phyloP scores from a whole-genome alignment of 164 flowering plant genomes.

The Vitis cinerea region DNA sequence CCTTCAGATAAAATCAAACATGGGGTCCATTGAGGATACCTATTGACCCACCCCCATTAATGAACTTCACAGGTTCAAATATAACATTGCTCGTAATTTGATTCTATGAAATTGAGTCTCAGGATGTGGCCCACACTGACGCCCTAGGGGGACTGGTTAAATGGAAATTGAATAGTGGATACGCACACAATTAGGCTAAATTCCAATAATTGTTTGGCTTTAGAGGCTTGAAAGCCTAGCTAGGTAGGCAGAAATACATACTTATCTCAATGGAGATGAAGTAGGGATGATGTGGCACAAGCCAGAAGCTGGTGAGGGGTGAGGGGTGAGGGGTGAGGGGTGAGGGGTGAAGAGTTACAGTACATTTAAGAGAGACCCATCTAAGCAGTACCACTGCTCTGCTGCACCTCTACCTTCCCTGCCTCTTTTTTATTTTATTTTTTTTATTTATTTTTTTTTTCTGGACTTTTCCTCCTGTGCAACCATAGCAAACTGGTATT shows the following conservation, averaged over 20 bases:
- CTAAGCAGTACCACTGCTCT: constrained; percentile 6
- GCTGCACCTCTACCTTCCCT: constrained; percentile 3
- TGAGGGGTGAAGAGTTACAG: neutral
- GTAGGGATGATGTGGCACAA: no score
- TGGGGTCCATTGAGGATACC: constrained; percentile 5
- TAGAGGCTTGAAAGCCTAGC: neutral
- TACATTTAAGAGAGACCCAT: constrained; percentile 23
- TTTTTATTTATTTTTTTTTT: constrained; percentile 4
- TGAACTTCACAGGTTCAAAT: constrained; percentile 11
- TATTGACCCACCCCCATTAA: constrained; percentile 16
- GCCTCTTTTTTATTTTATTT: neutral
- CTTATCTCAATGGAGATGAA: constrained; percentile 5
- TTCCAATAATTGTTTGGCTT: neutral
- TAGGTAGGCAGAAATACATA: constrained; percentile 4
- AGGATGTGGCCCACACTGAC: constrained; percentile 6
- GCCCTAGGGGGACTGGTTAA: no score
- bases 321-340: no score
- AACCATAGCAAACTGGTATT: neutral
- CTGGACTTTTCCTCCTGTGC: constrained; percentile 2
- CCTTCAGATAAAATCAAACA: constrained; percentile 9
- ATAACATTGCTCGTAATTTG: neutral
- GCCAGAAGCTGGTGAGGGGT: no score
- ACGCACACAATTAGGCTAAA: no score
- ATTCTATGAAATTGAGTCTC: constrained; percentile 3
- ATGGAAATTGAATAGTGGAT: no score